phyloP scores from a whole-genome alignment of 352 stramenopile genomes.

The Phytophthora meadii region DNA sequence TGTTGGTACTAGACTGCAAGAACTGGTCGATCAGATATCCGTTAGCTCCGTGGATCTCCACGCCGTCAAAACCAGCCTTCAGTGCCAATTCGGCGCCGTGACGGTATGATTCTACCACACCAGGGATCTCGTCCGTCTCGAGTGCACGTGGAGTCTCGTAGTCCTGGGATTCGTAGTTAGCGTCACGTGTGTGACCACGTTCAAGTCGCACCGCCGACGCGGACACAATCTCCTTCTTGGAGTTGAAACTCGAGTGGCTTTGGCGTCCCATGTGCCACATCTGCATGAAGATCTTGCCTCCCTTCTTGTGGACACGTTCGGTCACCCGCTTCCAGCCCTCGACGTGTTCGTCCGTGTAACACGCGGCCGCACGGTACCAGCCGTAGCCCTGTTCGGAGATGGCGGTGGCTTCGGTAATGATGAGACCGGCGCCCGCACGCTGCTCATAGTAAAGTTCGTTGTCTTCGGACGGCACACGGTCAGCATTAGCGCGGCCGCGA shows the following conservation, averaged over 20 bases:
- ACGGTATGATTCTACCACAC: slow-evolving; percentile 71
- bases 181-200: slow-evolving; percentile 35
- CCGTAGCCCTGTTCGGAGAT: slow-evolving; percentile 51
- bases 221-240: slow-evolving; percentile 55
- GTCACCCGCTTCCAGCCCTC: slow-evolving; percentile 64
- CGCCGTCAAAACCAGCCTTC: slow-evolving; percentile 70
- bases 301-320: slow-evolving; percentile 80
- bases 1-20: slow-evolving; percentile 69
- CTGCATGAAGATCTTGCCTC: slow-evolving; percentile 81
- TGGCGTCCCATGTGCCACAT: slow-evolving; percentile 84
- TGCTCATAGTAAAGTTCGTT: slow-evolving; percentile 71
- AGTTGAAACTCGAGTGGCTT: slow-evolving; percentile 61
- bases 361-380: slow-evolving; percentile 41
- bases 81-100: slow-evolving; percentile 56
- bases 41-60: slow-evolving; percentile 81
- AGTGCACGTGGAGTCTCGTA: slow-evolving; percentile 66
- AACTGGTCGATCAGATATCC: slow-evolving; percentile 94
- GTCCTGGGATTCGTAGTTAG: slow-evolving; percentile 35
- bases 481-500: slow-evolving; percentile 39
- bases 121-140: slow-evolving; percentile 74
- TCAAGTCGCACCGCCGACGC: slow-evolving; percentile 45
- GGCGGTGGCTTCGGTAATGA: slow-evolving; percentile 70
- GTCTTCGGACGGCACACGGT: slow-evolving; percentile 50
- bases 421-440: slow-evolving; percentile 57
- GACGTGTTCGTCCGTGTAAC: slow-evolving; percentile 51